These are phyloP conservation scores for Colletotrichum kahawae DNA, from an alignment of 2,329 filamentous ascomycete genomes.

Conservation along the genomic window DNA sequence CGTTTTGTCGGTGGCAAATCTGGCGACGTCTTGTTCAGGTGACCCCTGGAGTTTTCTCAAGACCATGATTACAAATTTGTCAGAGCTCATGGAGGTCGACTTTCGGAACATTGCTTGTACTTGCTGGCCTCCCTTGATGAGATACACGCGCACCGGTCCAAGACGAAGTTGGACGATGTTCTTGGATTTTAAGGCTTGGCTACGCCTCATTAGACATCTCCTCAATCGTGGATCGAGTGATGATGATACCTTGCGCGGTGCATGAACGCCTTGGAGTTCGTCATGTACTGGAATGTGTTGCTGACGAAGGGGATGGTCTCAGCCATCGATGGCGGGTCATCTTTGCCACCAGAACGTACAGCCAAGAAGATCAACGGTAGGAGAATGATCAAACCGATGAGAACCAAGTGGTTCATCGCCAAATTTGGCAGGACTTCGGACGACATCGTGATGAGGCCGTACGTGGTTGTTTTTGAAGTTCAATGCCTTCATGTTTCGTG, in stretches of 20 bases:
- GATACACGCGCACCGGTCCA: conserved; percentile 17
- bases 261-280: conserved; percentile 14
- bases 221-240: neutral
- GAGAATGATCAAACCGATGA: neutral
- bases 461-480: neutral
- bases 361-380: neutral
- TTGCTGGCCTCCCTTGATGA: conserved; percentile 16
- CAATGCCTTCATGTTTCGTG: neutral
- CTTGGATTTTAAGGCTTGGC: neutral
- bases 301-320: conserved; percentile 24
- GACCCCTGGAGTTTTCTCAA: conserved; percentile 5
- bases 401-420: neutral
- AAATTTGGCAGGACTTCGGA: neutral
- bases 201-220: neutral
- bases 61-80: conserved; percentile 23
- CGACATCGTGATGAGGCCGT: neutral
- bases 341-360: neutral
- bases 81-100: conserved; percentile 20
- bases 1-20: conserved; percentile 20
- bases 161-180: conserved; percentile 18
- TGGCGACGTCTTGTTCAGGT: conserved; percentile 15
- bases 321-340: conserved; percentile 4
- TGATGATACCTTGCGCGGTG: conserved; percentile 4
- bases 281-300: conserved; percentile 24
- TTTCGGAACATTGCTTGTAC: conserved; percentile 23